Evolutionary conservation across 2,329 filamentous ascomycete genomes (phyloP).

Genomic region (Talaromyces pinophilus): DNA sequence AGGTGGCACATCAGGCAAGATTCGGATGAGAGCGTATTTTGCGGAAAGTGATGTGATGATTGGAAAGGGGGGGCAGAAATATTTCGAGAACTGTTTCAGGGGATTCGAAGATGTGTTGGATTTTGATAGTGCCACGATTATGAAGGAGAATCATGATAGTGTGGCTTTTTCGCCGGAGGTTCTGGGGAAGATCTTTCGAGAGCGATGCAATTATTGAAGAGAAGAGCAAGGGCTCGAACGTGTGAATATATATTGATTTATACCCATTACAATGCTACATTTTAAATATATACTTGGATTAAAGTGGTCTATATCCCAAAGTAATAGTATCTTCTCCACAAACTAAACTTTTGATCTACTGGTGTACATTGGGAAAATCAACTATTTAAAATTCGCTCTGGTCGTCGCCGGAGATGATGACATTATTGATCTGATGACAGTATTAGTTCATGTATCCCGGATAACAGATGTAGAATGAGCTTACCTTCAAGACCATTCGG

Average conservation of each 20-base stretch:
- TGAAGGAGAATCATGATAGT: conserved; percentile 47
- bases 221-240: not conserved
- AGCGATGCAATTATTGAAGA: not conserved
- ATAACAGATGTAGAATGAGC: conserved; percentile 16
- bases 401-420: conserved; percentile 84
- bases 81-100: conserved; percentile 48
- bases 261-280: conserved; percentile 1
- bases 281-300: not conserved
- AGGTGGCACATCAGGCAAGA: conserved; percentile 2
- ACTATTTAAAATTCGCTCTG: conserved; percentile 76
- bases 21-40: conserved; percentile 39
- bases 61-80: conserved; percentile 44
- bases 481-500: conserved; percentile 92
- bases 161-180: conserved; percentile 1
- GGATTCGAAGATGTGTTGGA: conserved; percentile 34
- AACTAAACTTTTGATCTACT: conserved; percentile 10
- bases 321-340: conserved; percentile 11
- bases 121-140: conserved; percentile 34
- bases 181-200: conserved; percentile 11
- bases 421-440: conserved; percentile 70
- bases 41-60: conserved; percentile 47
- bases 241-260: not conserved
- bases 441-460: not conserved
- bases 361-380: conserved; percentile 15
- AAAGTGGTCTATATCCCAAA: not conserved